phyloP scores from a whole-genome alignment of 768 basidiomycete genomes.

The Clavaria fumosa region DNA sequence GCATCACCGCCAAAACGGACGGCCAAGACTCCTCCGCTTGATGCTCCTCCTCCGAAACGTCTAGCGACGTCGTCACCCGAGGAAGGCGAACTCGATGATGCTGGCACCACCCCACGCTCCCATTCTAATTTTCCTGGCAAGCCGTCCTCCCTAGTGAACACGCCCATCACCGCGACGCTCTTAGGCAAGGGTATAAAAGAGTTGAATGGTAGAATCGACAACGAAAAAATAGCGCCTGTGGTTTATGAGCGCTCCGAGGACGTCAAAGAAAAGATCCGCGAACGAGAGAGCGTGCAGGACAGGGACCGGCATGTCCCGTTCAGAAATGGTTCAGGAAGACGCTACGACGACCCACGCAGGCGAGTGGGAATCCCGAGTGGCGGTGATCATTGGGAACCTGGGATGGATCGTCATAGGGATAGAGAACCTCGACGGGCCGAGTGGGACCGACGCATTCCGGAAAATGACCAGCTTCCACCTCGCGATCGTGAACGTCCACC shows the following conservation, averaged over 20 bases:
- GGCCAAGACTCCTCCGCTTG: slow-evolving; percentile 37
- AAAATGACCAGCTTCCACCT: slow-evolving; percentile 4
- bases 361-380: too few species aligned
- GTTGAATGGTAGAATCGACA: too few species aligned
- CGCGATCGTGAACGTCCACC: slow-evolving; percentile 8
- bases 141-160: too few species aligned
- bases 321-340: slow-evolving; percentile 2
- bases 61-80: slow-evolving; percentile 54
- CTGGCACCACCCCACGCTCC: slow-evolving; percentile 9
- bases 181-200: too few species aligned
- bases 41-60: slow-evolving; percentile 38
- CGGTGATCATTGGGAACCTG: slow-evolving; percentile 29
- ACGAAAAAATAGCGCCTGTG: slow-evolving; percentile 10
- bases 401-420: slow-evolving; percentile 10
- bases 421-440: background rate
- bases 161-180: too few species aligned
- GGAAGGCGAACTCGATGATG: slow-evolving; percentile 72
- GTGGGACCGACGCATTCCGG: background rate
- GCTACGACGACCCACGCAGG: slow-evolving; percentile 6
- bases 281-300: slow-evolving; percentile 21
- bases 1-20: slow-evolving; percentile 30
- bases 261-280: slow-evolving; percentile 27
- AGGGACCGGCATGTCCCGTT: background rate
- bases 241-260: slow-evolving; percentile 28
- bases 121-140: too few species aligned